A percentile compares a stretch with the other conserved stretches of the same genome.
Evolutionary conservation across 768 basidiomycete species (phyloP).

Genomic region (Thelephora ganbajun): DNA sequence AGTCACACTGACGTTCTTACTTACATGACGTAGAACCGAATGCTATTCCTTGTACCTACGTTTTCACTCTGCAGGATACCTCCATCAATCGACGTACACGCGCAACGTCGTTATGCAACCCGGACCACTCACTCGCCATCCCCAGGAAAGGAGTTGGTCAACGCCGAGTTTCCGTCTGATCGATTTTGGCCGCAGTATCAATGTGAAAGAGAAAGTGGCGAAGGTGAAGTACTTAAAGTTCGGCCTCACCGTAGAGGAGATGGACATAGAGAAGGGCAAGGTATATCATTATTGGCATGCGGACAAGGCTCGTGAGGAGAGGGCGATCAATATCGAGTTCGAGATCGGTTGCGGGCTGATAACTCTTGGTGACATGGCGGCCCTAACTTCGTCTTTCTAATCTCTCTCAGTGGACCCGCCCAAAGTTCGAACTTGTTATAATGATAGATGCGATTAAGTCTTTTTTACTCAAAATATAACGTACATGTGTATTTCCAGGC

Average conservation of each 20-base stretch:
- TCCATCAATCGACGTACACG: constrained; percentile 26
- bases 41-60: constrained; percentile 23
- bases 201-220: not conserved
- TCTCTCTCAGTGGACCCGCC: no score
- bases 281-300: not conserved
- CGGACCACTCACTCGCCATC: constrained; percentile 24
- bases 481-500: no score
- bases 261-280: not conserved
- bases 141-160: constrained; percentile 13
- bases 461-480: no score
- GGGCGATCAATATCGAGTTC: not conserved
- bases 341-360: not conserved
- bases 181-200: constrained; percentile 30
- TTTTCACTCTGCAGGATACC: constrained; percentile 24
- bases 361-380: not conserved
- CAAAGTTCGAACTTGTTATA: no score
- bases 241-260: not conserved
- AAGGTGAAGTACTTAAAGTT: not conserved
- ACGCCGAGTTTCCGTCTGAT: constrained; percentile 31
- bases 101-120: constrained; percentile 32
- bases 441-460: no score
- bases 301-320: not conserved
- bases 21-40: constrained; percentile 8
- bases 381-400: no score
- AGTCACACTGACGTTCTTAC: not conserved